A percentile compares a stretch with the other conserved stretches of the same genome.
Evolutionary conservation across 2,329 filamentous ascomycete species (phyloP).

Genomic region (Stachybotrys elegans): DNA sequence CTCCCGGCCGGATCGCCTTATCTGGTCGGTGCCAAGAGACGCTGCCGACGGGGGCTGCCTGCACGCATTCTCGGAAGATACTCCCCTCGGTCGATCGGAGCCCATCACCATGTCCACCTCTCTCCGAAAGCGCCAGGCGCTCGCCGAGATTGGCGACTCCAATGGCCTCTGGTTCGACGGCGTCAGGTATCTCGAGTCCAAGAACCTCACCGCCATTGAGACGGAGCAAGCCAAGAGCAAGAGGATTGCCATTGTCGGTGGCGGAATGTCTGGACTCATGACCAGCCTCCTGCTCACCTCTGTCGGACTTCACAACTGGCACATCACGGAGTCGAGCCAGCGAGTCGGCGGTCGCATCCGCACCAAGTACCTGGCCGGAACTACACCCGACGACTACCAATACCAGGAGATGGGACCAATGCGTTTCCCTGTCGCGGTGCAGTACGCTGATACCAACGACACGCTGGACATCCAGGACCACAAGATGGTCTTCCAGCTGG

Average conservation of each 20-base stretch:
- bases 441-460: conserved; percentile 17
- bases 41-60: conserved; percentile 1
- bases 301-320: conserved; percentile 38
- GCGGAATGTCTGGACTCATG: conserved; percentile 27
- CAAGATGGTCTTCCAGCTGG: conserved; percentile 1
- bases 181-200: conserved; percentile 15
- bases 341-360: conserved; percentile 37
- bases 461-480: conserved; percentile 17
- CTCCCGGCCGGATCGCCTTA: conserved; percentile 13
- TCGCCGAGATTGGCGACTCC: neutral
- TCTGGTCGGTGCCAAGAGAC: conserved; percentile 15
- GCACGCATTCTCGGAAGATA: neutral
- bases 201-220: conserved; percentile 15
- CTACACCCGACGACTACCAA: conserved; percentile 15
- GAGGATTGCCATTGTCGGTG: conserved; percentile 27
- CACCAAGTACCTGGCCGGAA: conserved; percentile 35
- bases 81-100: neutral
- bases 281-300: conserved; percentile 25
- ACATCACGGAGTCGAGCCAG: conserved; percentile 35
- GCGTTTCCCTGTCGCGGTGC: conserved; percentile 13
- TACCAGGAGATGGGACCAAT: conserved; percentile 16
- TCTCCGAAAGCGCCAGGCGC: neutral
- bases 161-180: conserved; percentile 17
- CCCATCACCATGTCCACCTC: neutral
- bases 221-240: conserved; percentile 18